Evolutionary conservation across 2,329 filamentous ascomycete genomes (phyloP), one percentile per base, ranked within the genome.

Genomic region (Pseudogymnoascus sp.): DNA sequence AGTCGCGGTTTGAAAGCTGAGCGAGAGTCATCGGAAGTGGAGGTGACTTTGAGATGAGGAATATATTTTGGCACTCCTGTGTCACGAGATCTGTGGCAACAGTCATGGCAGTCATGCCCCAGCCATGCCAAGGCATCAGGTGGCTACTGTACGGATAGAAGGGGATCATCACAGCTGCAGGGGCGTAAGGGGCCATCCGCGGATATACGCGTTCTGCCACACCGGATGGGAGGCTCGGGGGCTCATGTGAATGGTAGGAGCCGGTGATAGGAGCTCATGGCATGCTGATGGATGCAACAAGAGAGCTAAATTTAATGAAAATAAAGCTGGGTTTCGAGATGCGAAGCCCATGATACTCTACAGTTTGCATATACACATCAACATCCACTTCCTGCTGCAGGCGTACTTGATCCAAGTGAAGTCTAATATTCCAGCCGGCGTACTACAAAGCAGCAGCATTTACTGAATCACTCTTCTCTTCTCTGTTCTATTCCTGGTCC

Each of bases 1-100:
- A 74, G 63, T 70, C 70, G 3, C 68, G 72, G 62, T 74, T 74
- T 62, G 72, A 74, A 16, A 70, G 64, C 60, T 74, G 70, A 73
- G 42, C 18, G 25, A 18, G n/a, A 4, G 28, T 5, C 46, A 53
- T 31, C 44, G n/a, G 50, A 34, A 18, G 50, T 34, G 10, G 25
- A 34, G 14, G 50, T 34, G 50, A 56, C 50, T 56, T 25, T 8
- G 50, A 56, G 50, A 56, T 56, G n/a, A 34, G 25, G 14, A 56
- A 56, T 34, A 34, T 10, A 2, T 18, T 56, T 56, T 56, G 25
- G 50, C 46, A 12, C 50, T 2, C 34, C 46, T 18, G 28, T 34
- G 28, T 34, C 50, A 56, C 50, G 50, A 56, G 50, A 56, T 56
- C 11, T 34, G n/a, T 34, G 50, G 28, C 11, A 34, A 7, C 40